Percentiles rank a stretch among this genome's conserved stretches.
These are phyloP conservation scores for Petunia secreta DNA, from an alignment of 257 asterid genomes.

Conservation along the genomic window DNA sequence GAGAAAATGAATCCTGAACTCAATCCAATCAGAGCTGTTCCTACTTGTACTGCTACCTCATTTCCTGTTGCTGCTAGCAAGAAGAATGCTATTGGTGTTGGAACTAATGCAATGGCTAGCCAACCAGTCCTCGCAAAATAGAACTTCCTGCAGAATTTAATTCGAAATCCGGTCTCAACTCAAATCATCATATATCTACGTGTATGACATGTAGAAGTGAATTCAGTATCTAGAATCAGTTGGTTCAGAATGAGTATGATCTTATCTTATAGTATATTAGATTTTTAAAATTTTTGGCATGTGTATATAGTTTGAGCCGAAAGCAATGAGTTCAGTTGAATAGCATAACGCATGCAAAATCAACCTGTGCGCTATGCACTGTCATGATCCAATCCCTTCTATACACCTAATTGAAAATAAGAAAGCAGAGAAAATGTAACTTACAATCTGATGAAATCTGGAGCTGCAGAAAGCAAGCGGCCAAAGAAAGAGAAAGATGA, in stretches of 20 bases:
- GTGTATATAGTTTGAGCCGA: not conserved
- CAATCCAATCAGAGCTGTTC: constrained; percentile 82
- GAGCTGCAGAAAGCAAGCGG: constrained; percentile 88
- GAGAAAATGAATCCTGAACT: constrained; percentile 95
- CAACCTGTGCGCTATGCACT: not conserved
- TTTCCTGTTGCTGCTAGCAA: constrained; percentile 55
- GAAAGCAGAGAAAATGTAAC: constrained; percentile 32
- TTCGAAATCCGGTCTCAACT: not conserved
- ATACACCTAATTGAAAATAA: not conserved
- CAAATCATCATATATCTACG: not conserved
- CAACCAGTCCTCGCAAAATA: constrained; percentile 87
- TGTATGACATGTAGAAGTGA: not conserved
- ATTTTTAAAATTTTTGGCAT: not conserved
- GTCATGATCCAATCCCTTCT: constrained; percentile 4
- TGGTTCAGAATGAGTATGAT: not conserved
- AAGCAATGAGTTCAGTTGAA: not conserved
- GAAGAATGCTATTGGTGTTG: constrained; percentile 69
- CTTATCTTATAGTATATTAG: not conserved
- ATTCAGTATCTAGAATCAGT: not conserved
- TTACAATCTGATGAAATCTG: constrained; percentile 73
- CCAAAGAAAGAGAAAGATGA: constrained; percentile 94
- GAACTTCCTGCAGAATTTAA: constrained; percentile 52
- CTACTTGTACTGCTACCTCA: constrained; percentile 54
- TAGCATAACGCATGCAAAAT: not conserved
- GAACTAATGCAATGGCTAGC: constrained; percentile 74